Conservation (phyloP, 345 rosid species). For the Ceriops tagal region DNA sequence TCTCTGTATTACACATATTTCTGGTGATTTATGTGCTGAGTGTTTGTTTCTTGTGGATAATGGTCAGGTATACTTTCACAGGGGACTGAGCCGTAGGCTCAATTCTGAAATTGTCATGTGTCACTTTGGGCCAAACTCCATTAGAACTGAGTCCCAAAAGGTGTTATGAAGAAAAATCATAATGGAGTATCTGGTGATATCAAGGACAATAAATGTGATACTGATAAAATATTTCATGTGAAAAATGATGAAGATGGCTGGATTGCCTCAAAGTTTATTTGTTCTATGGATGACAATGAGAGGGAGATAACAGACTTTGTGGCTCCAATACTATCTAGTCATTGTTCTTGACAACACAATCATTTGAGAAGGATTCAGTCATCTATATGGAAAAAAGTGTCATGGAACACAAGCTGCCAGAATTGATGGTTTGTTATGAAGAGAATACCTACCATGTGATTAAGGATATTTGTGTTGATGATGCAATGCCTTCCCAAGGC, state of each 20-base stretch:
- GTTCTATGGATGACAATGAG: background rate
- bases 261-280: background rate
- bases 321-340: background rate
- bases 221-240: background rate
- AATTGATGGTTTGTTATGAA: slow-evolving; percentile 64
- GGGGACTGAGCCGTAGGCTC: background rate
- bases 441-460: slow-evolving; percentile 49
- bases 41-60: background rate
- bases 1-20: background rate
- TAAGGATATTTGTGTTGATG: slow-evolving; percentile 79
- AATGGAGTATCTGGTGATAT: background rate
- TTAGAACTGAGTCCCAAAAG: background rate
- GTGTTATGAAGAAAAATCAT: background rate
- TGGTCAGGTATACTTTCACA: background rate
- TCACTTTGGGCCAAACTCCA: background rate
- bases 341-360: background rate
- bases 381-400: too few species aligned
- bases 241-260: background rate
- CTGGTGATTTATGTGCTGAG: background rate
- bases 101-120: background rate
- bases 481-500: slow-evolving; percentile 55
- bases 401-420: slow-evolving; percentile 50
- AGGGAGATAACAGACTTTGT: background rate
- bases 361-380: too few species aligned
- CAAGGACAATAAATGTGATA: background rate